These are phyloP conservation scores for Leccinum obscurum DNA, from an alignment of 768 basidiomycete genomes.

Conservation along the genomic window DNA sequence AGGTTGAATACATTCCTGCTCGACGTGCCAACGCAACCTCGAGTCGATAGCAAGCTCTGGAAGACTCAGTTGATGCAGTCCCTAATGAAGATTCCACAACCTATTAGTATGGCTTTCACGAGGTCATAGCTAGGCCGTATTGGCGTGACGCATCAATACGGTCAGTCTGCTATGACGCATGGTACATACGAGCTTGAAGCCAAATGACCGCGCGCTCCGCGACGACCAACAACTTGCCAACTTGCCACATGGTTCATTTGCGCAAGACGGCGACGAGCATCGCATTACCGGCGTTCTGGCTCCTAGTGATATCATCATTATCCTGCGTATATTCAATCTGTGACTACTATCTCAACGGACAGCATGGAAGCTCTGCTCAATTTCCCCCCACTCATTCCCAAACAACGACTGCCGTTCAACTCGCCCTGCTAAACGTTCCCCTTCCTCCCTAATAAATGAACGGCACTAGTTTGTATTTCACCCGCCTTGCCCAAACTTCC, in stretches of 20 bases:
- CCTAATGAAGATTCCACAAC: too few relatives aligned
- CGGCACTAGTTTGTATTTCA: slow-evolving; percentile 11
- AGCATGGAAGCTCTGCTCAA: neutral
- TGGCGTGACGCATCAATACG: neutral
- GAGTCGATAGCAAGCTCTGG: neutral
- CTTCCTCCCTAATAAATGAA: slow-evolving; percentile 2
- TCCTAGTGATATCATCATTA: neutral
- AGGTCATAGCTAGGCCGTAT: neutral
- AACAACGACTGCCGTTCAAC: neutral
- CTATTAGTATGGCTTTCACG: neutral
- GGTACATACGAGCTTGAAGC: neutral
- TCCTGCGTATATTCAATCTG: neutral
- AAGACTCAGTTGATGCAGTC: too few relatives aligned
- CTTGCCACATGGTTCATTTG: neutral
- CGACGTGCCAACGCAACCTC: neutral
- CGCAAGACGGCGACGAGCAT: neutral
- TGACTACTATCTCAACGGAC: neutral
- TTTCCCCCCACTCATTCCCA: neutral
- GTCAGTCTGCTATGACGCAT: neutral
- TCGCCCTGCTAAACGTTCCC: neutral
- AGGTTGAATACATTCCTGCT: neutral
- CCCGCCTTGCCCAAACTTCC: slow-evolving; percentile 19
- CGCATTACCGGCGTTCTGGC: neutral
- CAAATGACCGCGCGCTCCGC: neutral
- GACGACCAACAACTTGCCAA: too few relatives aligned